A percentile compares a stretch with the other conserved stretches of the same genome.
These are phyloP conservation scores for Clavaria fumosa DNA, from an alignment of 768 basidiomycete genomes.

Conservation along the genomic window DNA sequence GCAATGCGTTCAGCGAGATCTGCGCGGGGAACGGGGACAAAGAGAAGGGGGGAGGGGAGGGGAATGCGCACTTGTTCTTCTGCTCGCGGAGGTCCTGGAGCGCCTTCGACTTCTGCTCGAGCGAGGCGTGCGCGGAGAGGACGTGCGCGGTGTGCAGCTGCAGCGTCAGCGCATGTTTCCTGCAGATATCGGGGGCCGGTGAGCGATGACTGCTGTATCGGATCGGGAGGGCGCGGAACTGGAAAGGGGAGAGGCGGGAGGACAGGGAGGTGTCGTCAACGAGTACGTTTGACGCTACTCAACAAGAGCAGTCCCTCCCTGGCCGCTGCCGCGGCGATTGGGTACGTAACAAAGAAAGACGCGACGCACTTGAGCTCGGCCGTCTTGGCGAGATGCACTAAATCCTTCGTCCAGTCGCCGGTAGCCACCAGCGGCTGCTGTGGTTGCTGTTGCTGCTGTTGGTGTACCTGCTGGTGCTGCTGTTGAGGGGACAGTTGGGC, in stretches of 20 bases:
- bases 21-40: not conserved
- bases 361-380: slow-evolving; percentile 71
- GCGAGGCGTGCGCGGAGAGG: slow-evolving; percentile 62
- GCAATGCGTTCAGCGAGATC: not conserved
- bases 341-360: not conserved
- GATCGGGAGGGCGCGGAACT: too few species aligned
- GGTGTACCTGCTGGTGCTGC: too few species aligned
- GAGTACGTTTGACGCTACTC: too few species aligned
- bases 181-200: slow-evolving; percentile 16
- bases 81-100: slow-evolving; percentile 75
- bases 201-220: too few species aligned
- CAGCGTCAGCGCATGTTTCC: slow-evolving; percentile 71
- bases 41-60: slow-evolving; percentile 6
- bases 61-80: slow-evolving; percentile 52
- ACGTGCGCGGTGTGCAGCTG: slow-evolving; percentile 83
- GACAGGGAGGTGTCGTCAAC: too few species aligned
- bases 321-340: not conserved
- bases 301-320: too few species aligned
- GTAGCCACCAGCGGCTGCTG: slow-evolving; percentile 48
- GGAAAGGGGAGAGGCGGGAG: too few species aligned
- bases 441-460: slow-evolving; percentile 8
- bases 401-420: slow-evolving; percentile 78
- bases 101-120: slow-evolving; percentile 64
- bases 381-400: slow-evolving; percentile 75
- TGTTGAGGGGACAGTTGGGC: too few species aligned